Percentiles rank a stretch among this genome's conserved stretches.
Evolutionary conservation across 140 eudicot species (phyloP).

Genomic region (Erigeron philadelphicus): DNA sequence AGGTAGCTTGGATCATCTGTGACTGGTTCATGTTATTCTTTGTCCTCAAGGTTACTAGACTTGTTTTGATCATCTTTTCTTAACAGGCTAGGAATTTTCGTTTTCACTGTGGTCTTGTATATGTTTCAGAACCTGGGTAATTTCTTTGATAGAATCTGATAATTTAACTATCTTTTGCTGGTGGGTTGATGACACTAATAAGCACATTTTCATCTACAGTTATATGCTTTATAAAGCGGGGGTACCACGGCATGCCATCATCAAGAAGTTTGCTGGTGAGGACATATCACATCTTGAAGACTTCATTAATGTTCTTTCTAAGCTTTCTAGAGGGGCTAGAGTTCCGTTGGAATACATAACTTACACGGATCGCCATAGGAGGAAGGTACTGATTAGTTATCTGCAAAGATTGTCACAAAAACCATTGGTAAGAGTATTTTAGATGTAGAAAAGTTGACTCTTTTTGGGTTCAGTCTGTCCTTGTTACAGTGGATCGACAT

Average conservation of each 20-base stretch:
- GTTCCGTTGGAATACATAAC: conserved; percentile 84
- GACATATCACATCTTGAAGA: conserved; percentile 70
- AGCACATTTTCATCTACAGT: conserved; percentile 31
- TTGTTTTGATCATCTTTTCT: conserved; percentile 3
- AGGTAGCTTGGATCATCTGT: conserved; percentile 43
- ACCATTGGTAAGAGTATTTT: neutral
- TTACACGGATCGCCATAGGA: conserved; percentile 74
- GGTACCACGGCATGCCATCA: conserved; percentile 90
- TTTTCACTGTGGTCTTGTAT: conserved; percentile 87
- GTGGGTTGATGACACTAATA: neutral
- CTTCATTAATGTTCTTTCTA: conserved; percentile 59
- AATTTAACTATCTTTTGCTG: neutral
- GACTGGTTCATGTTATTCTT: neutral
- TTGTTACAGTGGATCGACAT: conserved; percentile 83
- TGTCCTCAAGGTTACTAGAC: neutral
- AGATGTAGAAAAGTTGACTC: neutral
- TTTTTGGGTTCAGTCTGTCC: conserved; percentile 61
- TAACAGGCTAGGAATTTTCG: conserved; percentile 90
- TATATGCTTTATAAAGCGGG: conserved; percentile 89
- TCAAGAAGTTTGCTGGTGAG: conserved; percentile 74
- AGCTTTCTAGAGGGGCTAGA: conserved; percentile 71
- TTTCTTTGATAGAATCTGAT: neutral
- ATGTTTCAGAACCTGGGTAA: conserved; percentile 76
- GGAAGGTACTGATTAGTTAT: conserved; percentile 46
- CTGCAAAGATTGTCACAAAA: neutral